Evolutionary conservation across 1,139 yeast species (phyloP), one percentile per base, ranked within the genome.

Genomic region (Meyerozyma sp.): DNA sequence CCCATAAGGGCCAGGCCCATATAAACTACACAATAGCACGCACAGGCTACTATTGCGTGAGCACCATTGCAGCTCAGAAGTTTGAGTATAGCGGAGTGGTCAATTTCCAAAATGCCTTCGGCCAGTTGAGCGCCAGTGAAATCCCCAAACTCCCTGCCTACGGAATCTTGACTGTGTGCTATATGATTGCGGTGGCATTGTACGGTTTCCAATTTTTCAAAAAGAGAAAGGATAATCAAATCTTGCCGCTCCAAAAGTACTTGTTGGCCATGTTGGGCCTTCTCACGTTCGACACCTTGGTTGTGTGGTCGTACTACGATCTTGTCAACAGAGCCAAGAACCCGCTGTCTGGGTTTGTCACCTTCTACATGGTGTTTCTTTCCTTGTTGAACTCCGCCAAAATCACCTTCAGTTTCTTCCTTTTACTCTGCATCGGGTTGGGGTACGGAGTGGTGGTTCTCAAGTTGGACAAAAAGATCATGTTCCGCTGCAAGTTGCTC

Each of bases 391-490:
- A 89, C 59, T 81, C 96, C 1, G 79, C 81, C 51, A 85, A 95
- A 57, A 78, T 88, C 46, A 84, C 97, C 1, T 89, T 89, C 60
- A 86, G 97, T 8, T 86, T 93, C 66, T 94, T 91, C 67, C 68
- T 94, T 55, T 70, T 94, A 45, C 73, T 93, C 49, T 84, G 91
- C 55, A 93, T 94, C 46, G 78, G 95, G 14, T 71, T 91, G 52
- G 98, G 98, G 29, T 94, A 91, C 63, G 97, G 98, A 48, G 93
- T 94, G 43, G 98, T 94, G 35, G 77, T 77, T 49, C 88, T 96
- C 42, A 84, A 90, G 52, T 75, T 94, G 49, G 89, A 90, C 43
- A 80, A 79, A 59, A 79, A 77, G 48, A 61, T 79, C 39, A 90
- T 94, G 96, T 72, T 82, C 57, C 81, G 78, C 61, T 85, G 96